Evolutionary conservation across 1,284 basidiomycete species (phyloP).

Genomic region (Ustilago hordei): DNA sequence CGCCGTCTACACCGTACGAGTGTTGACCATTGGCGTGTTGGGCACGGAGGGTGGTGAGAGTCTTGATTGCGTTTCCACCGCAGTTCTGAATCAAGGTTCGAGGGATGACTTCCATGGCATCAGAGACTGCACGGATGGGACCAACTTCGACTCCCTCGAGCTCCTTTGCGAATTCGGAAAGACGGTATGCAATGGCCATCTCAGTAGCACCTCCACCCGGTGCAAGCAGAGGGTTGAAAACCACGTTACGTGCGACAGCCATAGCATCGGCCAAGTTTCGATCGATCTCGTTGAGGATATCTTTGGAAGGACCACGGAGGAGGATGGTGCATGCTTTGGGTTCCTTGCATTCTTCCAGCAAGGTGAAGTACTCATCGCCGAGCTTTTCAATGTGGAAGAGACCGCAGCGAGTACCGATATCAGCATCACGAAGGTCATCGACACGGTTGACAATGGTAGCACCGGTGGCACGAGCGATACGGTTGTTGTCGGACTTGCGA

Average conservation of each 20-base stretch:
- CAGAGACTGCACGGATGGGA: slow-evolving; percentile 90
- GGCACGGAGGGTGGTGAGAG: slow-evolving; percentile 86
- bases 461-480: slow-evolving; percentile 93
- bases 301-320: slow-evolving; percentile 97
- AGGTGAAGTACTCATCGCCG: slow-evolving; percentile 97
- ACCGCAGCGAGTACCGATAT: slow-evolving; percentile 92
- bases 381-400: slow-evolving; percentile 97
- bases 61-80: slow-evolving; percentile 92
- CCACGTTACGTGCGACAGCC: slow-evolving; percentile 94
- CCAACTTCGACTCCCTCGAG: slow-evolving; percentile 83
- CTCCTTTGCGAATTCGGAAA: slow-evolving; percentile 82
- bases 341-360: slow-evolving; percentile 89
- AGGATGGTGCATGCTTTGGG: slow-evolving; percentile 99
- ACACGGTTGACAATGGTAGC: slow-evolving; percentile 97
- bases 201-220: slow-evolving; percentile 97
- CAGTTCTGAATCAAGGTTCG: slow-evolving; percentile 94
- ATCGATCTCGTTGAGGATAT: slow-evolving; percentile 97
- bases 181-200: slow-evolving; percentile 93
- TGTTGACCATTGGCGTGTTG: slow-evolving; percentile 92
- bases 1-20: slow-evolving; percentile 93
- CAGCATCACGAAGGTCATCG: slow-evolving; percentile 90
- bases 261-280: slow-evolving; percentile 97
- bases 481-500: slow-evolving; percentile 98
- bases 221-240: slow-evolving; percentile 91
- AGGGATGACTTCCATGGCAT: slow-evolving; percentile 97